Evolutionary conservation across 23 red algal genomes (phyloP).

Genomic region (Gracilariopsis chorda): DNA sequence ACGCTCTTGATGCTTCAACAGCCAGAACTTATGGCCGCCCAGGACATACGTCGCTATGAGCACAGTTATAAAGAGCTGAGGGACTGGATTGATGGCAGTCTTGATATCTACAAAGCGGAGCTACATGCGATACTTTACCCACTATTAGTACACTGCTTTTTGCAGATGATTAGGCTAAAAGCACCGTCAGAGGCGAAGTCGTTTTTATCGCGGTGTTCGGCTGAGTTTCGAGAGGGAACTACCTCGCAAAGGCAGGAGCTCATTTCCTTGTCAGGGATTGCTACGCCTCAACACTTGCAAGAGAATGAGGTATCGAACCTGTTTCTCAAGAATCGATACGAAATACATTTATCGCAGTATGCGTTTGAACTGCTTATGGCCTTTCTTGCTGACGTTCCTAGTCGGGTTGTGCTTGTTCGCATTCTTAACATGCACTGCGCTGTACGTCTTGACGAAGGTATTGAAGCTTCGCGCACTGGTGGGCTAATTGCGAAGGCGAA

Average conservation of each 20-base stretch:
- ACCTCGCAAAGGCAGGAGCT: conserved; percentile 68
- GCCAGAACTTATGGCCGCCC: conserved; percentile 24
- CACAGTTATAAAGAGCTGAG: conserved; percentile 66
- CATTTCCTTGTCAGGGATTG: conserved; percentile 53
- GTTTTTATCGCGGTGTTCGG: conserved; percentile 37
- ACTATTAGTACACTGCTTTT: conserved; percentile 81
- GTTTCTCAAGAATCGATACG: conserved; percentile 77
- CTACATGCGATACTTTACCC: conserved; percentile 88
- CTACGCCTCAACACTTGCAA: conserved; percentile 52
- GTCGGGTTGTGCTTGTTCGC: conserved; percentile 69
- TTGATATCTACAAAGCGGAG: conserved; percentile 93
- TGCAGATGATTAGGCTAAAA: conserved; percentile 81
- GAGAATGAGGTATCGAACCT: conserved; percentile 79
- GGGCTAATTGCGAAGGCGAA: conserved; percentile 3
- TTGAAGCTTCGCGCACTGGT: neutral
- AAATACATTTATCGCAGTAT: conserved; percentile 79
- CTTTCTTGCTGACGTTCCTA: conserved; percentile 74
- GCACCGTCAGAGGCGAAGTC: conserved; percentile 30
- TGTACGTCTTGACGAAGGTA: conserved; percentile 59
- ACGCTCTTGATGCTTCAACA: conserved; percentile 40
- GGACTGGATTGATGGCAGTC: conserved; percentile 85
- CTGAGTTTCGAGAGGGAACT: conserved; percentile 46
- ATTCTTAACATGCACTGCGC: conserved; percentile 78
- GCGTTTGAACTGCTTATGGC: conserved; percentile 90
- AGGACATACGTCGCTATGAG: conserved; percentile 34